phyloP scores from a whole-genome alignment of 2,329 filamentous ascomycete species.

The Aspergillus sp. region DNA sequence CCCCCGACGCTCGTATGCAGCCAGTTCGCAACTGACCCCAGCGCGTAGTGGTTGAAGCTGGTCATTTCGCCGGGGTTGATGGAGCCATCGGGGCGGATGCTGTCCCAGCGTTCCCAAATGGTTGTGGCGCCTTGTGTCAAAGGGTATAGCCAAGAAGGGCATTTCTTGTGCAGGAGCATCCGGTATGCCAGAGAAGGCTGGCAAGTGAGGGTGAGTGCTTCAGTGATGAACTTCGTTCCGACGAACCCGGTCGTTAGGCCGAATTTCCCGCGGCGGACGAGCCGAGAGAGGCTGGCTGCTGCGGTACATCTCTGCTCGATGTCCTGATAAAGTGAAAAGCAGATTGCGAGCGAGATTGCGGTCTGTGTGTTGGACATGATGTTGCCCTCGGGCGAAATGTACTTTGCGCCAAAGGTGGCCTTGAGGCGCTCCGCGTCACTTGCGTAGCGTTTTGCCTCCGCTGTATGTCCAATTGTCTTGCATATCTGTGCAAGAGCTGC shows the following conservation, averaged over 20 bases:
- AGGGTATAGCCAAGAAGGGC: constrained; percentile 47
- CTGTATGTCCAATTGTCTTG: constrained; percentile 25
- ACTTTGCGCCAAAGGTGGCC: constrained; percentile 35
- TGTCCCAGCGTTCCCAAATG: constrained; percentile 52
- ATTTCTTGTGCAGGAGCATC: constrained; percentile 43
- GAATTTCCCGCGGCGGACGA: constrained; percentile 34
- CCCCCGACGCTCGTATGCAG: constrained; percentile 37
- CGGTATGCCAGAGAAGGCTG: constrained; percentile 38
- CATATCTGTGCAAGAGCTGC: constrained; percentile 35
- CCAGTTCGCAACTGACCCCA: constrained; percentile 47
- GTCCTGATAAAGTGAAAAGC: constrained; percentile 30
- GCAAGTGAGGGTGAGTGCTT: constrained; percentile 31
- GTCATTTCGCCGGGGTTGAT: constrained; percentile 50
- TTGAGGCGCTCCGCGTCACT: constrained; percentile 24
- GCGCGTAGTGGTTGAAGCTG: constrained; percentile 49
- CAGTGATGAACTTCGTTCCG: constrained; percentile 34
- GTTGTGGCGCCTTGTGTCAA: constrained; percentile 49
- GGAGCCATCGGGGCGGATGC: constrained; percentile 41
- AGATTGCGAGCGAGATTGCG: constrained; percentile 28
- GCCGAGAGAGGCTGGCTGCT: constrained; percentile 17
- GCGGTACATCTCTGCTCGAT: constrained; percentile 11
- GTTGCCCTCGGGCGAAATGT: constrained; percentile 34
- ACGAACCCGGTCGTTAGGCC: constrained; percentile 43
- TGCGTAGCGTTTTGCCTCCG: constrained; percentile 29
- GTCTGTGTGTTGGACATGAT: constrained; percentile 40